These are phyloP conservation scores for Eucalyptus brandiana DNA, from an alignment of 345 rosid species.

Conservation along the genomic window DNA sequence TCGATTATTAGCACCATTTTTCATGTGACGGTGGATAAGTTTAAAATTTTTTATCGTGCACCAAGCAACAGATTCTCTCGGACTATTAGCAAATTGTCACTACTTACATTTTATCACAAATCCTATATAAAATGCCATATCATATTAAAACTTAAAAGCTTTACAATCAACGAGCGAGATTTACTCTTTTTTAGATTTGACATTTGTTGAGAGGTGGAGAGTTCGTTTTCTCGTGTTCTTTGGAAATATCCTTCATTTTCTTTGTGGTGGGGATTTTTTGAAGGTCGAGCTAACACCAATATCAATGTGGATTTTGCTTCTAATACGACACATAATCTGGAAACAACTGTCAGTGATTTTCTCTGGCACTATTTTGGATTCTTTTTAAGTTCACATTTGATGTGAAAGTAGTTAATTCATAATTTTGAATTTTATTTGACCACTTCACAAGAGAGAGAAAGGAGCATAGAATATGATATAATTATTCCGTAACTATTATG, in stretches of 20 bases:
- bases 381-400: background rate
- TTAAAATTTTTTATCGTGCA: background rate
- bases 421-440: background rate
- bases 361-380: background rate
- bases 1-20: background rate
- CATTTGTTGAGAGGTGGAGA: background rate
- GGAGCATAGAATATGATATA: background rate
- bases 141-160: background rate
- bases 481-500: background rate
- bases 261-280: background rate
- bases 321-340: accelerated
- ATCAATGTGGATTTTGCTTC: background rate
- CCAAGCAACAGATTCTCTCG: background rate
- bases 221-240: background rate
- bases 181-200: background rate
- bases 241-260: background rate
- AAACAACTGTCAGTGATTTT: background rate
- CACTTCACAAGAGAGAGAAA: background rate
- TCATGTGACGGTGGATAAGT: background rate
- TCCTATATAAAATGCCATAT: background rate
- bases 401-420: background rate
- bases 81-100: background rate
- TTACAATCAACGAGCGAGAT: background rate
- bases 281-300: background rate
- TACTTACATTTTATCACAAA: background rate